Evolutionary conservation across 2,329 filamentous ascomycete genomes (phyloP).

Genomic region (Cladophialophora yegresii): DNA sequence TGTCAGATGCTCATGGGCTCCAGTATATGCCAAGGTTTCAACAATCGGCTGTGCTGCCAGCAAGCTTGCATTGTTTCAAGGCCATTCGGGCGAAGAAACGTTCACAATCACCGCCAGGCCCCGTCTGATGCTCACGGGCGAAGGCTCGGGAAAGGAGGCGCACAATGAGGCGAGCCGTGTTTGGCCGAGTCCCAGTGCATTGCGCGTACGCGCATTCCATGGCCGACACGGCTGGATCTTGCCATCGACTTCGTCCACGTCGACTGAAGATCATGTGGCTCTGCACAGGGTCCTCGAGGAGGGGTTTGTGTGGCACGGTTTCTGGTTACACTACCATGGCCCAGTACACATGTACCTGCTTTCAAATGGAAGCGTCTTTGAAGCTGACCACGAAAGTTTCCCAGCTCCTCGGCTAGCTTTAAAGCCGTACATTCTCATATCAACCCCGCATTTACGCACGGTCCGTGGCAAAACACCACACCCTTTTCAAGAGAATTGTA

Average conservation of each 20-base stretch:
- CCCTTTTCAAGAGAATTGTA: background rate
- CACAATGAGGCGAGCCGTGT: background rate
- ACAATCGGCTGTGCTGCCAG: background rate
- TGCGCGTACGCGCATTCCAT: background rate
- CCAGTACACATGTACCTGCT: background rate
- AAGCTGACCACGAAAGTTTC: background rate
- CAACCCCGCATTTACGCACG: background rate
- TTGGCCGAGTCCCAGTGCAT: background rate
- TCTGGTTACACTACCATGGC: background rate
- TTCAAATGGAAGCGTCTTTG: background rate
- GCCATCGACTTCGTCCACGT: background rate
- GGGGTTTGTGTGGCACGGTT: background rate
- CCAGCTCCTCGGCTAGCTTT: background rate
- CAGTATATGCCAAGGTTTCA: background rate
- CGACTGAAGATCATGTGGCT: background rate
- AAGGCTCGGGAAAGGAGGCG: background rate
- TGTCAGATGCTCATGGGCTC: background rate
- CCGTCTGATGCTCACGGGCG: background rate
- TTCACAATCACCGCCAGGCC: background rate
- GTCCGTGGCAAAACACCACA: background rate
- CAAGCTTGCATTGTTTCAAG: background rate
- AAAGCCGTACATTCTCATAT: background rate
- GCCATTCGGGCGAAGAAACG: background rate
- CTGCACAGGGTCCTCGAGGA: background rate
- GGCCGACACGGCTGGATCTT: background rate